These are phyloP conservation scores for Fusarium napiforme DNA, from an alignment of 2,329 filamentous ascomycete genomes.

Conservation along the genomic window DNA sequence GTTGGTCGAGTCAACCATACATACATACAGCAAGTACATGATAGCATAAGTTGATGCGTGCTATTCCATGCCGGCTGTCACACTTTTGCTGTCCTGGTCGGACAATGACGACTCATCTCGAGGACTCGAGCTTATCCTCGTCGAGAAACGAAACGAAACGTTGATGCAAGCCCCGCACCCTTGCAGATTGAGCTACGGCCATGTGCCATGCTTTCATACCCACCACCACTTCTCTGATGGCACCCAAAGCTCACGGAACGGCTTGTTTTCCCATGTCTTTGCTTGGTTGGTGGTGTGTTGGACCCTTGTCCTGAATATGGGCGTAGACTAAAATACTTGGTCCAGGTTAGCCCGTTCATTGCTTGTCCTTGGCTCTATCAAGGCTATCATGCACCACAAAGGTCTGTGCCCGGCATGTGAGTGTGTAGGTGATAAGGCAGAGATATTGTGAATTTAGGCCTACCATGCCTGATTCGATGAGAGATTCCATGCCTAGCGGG, in stretches of 20 bases:
- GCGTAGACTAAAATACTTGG: constrained; percentile 5
- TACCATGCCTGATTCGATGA: constrained; percentile 14
- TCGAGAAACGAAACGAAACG: constrained; percentile 30
- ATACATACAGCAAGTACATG: not conserved
- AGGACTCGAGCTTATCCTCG: constrained; percentile 7
- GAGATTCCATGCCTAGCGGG: constrained; percentile 1
- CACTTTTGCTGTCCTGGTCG: constrained; percentile 14
- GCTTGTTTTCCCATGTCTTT: constrained; percentile 21
- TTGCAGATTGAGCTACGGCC: constrained; percentile 34
- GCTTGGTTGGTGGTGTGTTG: constrained; percentile 27
- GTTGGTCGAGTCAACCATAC: constrained; percentile 1
- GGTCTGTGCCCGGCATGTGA: constrained; percentile 17
- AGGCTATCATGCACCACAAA: constrained; percentile 10
- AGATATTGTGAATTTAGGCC: constrained; percentile 21
- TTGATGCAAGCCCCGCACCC: constrained; percentile 42
- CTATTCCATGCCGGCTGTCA: constrained; percentile 10
- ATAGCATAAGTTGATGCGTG: not conserved
- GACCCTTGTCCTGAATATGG: constrained; percentile 19
- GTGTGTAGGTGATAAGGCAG: constrained; percentile 29
- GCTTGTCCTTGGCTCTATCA: constrained; percentile 12
- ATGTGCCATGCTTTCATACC: constrained; percentile 35
- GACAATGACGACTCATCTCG: constrained; percentile 24
- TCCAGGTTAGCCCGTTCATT: constrained; percentile 10
- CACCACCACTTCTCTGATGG: constrained; percentile 20
- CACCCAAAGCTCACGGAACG: constrained; percentile 14